These are phyloP conservation scores for Exobasidium cylindrosporum DNA, from an alignment of 1,284 basidiomycete genomes.

Conservation along the genomic window DNA sequence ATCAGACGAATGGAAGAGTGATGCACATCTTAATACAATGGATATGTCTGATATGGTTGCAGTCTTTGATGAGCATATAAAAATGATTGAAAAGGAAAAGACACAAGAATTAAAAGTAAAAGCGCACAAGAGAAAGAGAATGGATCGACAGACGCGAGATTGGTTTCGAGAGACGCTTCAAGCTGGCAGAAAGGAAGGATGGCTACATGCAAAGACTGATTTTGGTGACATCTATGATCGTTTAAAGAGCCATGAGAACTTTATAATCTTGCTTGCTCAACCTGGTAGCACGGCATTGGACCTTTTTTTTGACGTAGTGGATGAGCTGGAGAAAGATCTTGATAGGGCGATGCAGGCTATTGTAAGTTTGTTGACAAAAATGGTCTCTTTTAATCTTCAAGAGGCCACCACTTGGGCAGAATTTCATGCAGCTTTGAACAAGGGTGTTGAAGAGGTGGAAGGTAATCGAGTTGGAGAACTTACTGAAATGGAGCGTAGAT, in stretches of 20 bases:
- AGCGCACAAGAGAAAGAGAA: conserved; percentile 15
- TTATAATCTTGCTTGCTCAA: conserved; percentile 78
- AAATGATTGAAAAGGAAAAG: conserved; percentile 38
- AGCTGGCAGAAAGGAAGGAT: conserved; percentile 66
- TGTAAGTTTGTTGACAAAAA: conserved; percentile 64
- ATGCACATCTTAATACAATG: conserved; percentile 35
- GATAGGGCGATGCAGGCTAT: conserved; percentile 70
- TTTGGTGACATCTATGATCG: conserved; percentile 84
- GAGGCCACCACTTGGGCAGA: conserved; percentile 58
- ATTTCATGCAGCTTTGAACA: conserved; percentile 58
- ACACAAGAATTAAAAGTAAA: conserved; percentile 18
- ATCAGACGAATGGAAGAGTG: conserved; percentile 38
- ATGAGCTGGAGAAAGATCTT: conserved; percentile 77
- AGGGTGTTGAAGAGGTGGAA: background rate
- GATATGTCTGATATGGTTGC: conserved; percentile 42
- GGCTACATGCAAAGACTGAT: conserved; percentile 76
- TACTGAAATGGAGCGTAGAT: conserved; percentile 12
- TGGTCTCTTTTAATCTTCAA: conserved; percentile 56
- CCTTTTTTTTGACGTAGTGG: conserved; percentile 90
- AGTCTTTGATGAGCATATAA: conserved; percentile 50
- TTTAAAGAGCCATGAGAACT: conserved; percentile 75
- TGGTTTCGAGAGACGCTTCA: conserved; percentile 66
- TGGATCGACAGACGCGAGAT: conserved; percentile 41
- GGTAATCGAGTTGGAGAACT: background rate
- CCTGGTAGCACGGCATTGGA: conserved; percentile 91